Percentiles rank a stretch among this genome's conserved stretches.
These are phyloP conservation scores for Monoraphidium neglectum DNA, from an alignment of 139 green algal genomes.

Conservation along the genomic window DNA sequence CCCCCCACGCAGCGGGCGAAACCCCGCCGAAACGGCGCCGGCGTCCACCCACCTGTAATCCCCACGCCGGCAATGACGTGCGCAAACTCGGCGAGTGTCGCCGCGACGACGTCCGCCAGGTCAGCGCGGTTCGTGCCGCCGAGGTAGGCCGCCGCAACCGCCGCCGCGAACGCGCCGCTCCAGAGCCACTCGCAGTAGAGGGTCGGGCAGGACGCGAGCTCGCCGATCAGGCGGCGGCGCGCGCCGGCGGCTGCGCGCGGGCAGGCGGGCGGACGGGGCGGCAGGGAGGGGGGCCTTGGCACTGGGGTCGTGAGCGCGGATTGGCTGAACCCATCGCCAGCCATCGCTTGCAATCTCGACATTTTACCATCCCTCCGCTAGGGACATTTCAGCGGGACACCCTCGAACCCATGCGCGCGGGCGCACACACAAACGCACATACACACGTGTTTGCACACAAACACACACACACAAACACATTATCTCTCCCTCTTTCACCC, in stretches of 20 bases:
- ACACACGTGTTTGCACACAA: not conserved
- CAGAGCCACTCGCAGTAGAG: slow-evolving; percentile 23
- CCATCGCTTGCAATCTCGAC: not conserved
- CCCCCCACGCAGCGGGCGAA: not conserved
- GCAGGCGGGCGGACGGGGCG: too few species aligned
- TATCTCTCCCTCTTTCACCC: not conserved
- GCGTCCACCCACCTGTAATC: not conserved
- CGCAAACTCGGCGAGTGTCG: slow-evolving; percentile 4
- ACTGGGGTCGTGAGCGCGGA: too few species aligned
- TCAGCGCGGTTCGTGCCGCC: not conserved
- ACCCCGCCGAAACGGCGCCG: too few species aligned
- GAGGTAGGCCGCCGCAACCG: slow-evolving; percentile 14
- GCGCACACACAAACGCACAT: not conserved
- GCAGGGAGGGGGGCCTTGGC: too few species aligned
- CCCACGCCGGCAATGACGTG: slow-evolving; percentile 4
- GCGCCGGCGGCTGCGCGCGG: too few species aligned
- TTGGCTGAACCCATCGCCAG: not conserved
- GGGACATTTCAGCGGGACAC: not conserved
- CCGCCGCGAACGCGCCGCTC: slow-evolving; percentile 5
- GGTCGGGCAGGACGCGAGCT: not conserved
- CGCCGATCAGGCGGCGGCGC: not conserved
- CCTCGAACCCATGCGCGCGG: not conserved
- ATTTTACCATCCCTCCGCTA: too few species aligned
- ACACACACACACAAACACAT: not conserved
- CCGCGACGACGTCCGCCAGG: slow-evolving; percentile 4